These are phyloP conservation scores for Anacardium occidentale DNA, from an alignment of 345 rosid genomes.

Conservation along the genomic window DNA sequence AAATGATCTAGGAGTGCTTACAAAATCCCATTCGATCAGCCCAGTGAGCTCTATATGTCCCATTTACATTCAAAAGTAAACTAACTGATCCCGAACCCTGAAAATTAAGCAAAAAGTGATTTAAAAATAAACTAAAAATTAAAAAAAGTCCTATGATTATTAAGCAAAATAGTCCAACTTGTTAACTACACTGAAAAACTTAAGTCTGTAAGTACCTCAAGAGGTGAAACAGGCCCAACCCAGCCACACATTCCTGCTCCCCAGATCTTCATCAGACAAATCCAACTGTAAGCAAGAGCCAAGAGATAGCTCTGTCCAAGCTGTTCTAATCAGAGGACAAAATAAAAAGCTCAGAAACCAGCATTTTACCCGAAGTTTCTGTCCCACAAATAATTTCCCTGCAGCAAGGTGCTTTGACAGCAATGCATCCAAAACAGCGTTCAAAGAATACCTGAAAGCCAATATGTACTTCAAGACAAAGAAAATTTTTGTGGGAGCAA, in stretches of 20 bases:
- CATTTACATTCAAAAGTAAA: constrained; percentile 76
- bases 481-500: neutral
- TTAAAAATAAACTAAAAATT: neutral
- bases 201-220: constrained; percentile 57
- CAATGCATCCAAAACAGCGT: constrained; percentile 63
- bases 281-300: constrained; percentile 26
- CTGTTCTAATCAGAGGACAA: constrained; percentile 8
- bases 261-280: constrained; percentile 59
- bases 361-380: constrained; percentile 76
- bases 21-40: constrained; percentile 88
- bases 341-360: constrained; percentile 18
- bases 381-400: constrained; percentile 82
- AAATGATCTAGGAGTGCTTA: constrained; percentile 43
- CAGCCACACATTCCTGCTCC: constrained; percentile 87
- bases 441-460: constrained; percentile 69
- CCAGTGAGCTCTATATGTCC: constrained; percentile 95
- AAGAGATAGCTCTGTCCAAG: neutral
- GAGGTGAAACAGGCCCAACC: constrained; percentile 82
- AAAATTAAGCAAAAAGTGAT: constrained; percentile 25
- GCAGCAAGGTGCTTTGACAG: constrained; percentile 60
- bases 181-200: constrained; percentile 19
- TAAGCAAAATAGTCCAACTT: constrained; percentile 21
- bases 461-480: constrained; percentile 23
- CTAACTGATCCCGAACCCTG: constrained; percentile 62
- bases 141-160: constrained; percentile 6